These are phyloP conservation scores for Lipomyces yarrowii DNA, from an alignment of 1,139 yeast species.

Conservation along the genomic window DNA sequence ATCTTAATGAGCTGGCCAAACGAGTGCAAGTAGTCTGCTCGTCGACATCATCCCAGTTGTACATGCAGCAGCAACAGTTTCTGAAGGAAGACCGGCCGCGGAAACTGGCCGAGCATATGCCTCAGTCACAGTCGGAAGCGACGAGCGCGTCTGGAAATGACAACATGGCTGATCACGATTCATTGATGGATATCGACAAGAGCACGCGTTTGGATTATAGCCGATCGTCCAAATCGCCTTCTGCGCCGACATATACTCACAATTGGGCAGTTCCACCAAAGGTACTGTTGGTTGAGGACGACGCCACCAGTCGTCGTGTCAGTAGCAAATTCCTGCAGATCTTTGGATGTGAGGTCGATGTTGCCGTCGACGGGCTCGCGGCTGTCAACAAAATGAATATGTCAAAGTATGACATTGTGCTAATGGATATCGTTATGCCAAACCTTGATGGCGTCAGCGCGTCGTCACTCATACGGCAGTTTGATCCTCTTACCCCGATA, in stretches of 20 bases:
- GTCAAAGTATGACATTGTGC: conserved; percentile 74
- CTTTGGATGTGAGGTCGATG: conserved; percentile 90
- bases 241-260: conserved; percentile 20
- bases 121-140: conserved; percentile 12
- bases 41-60: conserved; percentile 31
- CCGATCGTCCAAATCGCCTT: conserved; percentile 21
- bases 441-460: conserved; percentile 94
- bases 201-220: conserved; percentile 16
- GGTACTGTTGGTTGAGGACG: conserved; percentile 84
- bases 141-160: conserved; percentile 19
- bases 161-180: conserved; percentile 17
- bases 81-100: conserved; percentile 24
- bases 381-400: conserved; percentile 82
- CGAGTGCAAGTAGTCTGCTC: conserved; percentile 28
- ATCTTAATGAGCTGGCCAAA: conserved; percentile 25
- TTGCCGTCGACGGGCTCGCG: conserved; percentile 87
- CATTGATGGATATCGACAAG: conserved; percentile 25
- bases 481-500: conserved; percentile 82
- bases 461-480: conserved; percentile 78
- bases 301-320: conserved; percentile 65
- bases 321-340: conserved; percentile 70
- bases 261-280: conserved; percentile 38
- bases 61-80: conserved; percentile 31
- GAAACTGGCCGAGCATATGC: conserved; percentile 16
- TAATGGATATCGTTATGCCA: conserved; percentile 96